Conservation (phyloP, 2,329 filamentous ascomycete genomes). For the Phialemonium atrogriseum region DNA sequence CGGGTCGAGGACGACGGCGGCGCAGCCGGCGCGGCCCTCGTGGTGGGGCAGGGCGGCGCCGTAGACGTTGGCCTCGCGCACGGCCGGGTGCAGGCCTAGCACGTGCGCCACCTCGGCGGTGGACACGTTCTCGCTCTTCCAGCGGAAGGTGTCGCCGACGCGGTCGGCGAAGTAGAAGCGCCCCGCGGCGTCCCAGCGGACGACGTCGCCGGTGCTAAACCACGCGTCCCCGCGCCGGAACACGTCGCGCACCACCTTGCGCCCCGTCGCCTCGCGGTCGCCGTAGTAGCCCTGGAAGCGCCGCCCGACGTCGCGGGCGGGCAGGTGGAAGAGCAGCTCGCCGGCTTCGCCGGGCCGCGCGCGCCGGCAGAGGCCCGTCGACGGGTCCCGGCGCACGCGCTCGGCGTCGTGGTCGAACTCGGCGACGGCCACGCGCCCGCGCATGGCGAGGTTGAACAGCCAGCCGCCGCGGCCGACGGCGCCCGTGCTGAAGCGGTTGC, state of each 20-base stretch:
- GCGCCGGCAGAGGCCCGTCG: conserved; percentile 59
- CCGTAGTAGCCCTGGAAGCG: conserved; percentile 79
- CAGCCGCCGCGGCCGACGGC: conserved; percentile 68
- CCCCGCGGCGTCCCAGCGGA: conserved; percentile 63
- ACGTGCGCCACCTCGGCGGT: conserved; percentile 75
- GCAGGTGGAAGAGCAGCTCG: conserved; percentile 67
- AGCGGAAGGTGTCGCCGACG: conserved; percentile 70
- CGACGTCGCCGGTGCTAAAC: conserved; percentile 77
- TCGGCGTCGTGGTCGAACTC: conserved; percentile 66
- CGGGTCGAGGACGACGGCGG: conserved; percentile 52
- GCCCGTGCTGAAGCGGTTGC: conserved; percentile 65
- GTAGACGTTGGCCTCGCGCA: conserved; percentile 80
- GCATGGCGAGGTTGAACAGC: conserved; percentile 48
- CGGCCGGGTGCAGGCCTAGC: conserved; percentile 55
- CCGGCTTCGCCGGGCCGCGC: conserved; percentile 56
- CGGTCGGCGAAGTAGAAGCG: conserved; percentile 74
- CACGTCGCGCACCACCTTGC: conserved; percentile 68
- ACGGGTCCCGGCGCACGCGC: conserved; percentile 55
- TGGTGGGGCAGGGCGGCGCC: conserved; percentile 72
- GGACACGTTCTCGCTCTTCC: conserved; percentile 79
- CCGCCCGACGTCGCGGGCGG: conserved; percentile 51
- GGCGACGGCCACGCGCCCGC: conserved; percentile 47
- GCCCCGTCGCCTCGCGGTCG: conserved; percentile 59
- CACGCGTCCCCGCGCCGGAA: conserved; percentile 69
- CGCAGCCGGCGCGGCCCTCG: conserved; percentile 78